phyloP scores from a whole-genome alignment of 129 eudicot species.

The Tagetes erecta region DNA sequence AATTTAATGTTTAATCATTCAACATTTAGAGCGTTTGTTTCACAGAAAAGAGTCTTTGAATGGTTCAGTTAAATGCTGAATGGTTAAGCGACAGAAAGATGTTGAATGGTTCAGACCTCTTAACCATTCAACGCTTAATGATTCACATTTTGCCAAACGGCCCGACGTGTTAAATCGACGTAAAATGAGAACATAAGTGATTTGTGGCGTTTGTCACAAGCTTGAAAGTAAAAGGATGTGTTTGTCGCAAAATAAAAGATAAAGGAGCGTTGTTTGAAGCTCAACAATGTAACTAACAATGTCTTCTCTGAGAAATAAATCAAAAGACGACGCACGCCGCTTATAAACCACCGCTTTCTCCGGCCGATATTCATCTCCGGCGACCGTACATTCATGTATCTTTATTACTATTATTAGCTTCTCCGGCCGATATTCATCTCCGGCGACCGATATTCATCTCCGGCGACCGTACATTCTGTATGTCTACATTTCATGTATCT shows the following conservation, averaged over 20 bases:
- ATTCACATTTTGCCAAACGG: no score
- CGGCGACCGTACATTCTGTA: not conserved
- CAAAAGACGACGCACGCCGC: slow-evolving; percentile 18
- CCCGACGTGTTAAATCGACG: not conserved
- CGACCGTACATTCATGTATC: not conserved
- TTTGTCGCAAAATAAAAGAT: slow-evolving; percentile 3
- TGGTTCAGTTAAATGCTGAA: no score
- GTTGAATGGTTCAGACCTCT: no score
- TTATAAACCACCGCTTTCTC: slow-evolving; percentile 19
- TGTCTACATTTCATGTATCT: not conserved
- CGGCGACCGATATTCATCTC: slow-evolving; percentile 11
- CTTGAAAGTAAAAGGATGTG: not conserved
- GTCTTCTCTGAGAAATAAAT: not conserved
- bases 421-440: slow-evolving; percentile 23
- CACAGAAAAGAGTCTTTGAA: no score
- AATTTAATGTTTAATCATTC: no score
- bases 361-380: slow-evolving; percentile 22
- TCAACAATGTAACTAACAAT: slow-evolving; percentile 16
- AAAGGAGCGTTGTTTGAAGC: slow-evolving; percentile 10
- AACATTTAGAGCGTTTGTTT: no score
- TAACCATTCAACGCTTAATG: no score
- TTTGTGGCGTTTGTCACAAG: not conserved
- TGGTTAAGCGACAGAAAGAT: no score
- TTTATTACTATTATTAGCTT: no score
- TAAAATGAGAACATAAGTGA: no score